Base-by-base conservation (phyloP, 2,329 filamentous ascomycete genomes). In the Sporothrix euskadiensis region DNA sequence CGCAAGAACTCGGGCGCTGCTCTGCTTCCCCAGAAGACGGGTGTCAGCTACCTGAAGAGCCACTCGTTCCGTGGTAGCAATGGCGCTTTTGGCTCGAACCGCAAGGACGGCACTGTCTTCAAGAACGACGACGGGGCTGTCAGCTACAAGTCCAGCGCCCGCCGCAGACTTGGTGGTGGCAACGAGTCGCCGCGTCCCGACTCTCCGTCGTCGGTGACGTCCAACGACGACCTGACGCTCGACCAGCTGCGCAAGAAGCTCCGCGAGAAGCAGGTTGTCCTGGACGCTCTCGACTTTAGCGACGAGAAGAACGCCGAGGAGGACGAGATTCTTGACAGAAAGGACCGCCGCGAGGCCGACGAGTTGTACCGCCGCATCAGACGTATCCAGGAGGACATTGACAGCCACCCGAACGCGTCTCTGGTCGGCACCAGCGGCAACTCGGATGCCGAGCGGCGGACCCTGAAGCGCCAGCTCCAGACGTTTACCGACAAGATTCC, bases 31-130 rank as follows among this genome's bases (percentile, higher is more conserved):
- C 96, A 98, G 80, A 94, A 94, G 83, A 98, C 96, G 12, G 96
- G 96, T n/a, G 94, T 99, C 22, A 98, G 95, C 83, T 98, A 98
- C 79, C 88, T 98, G 78, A 99, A 99, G 83, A 94, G 89, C 72
- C 95, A 97, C 78, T 99, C 96, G 0, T 97, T 99, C 86, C 89
- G 91, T 73, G 88, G 89, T 19, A 86, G 86, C 32, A 86, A 87
- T 39, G 87, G 86, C 49, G 87, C 87, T 1, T 83, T 86, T 68
- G 85, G 85, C 61, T 84, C 84, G 61, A 88, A 88, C 52, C 92
- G 94, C 68, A 98, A 98, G 81, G 96, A 99, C 83, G 96, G 92
- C 2, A 99, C 96, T 0, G 92, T 98, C 3, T 99, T 95, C 83
- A 95, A 97, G 80, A 98, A 98, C 80, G 96, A 98, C 77, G 94